These are phyloP conservation scores for Alternaria arborescens DNA, from an alignment of 2,329 filamentous ascomycete genomes.

Conservation along the genomic window DNA sequence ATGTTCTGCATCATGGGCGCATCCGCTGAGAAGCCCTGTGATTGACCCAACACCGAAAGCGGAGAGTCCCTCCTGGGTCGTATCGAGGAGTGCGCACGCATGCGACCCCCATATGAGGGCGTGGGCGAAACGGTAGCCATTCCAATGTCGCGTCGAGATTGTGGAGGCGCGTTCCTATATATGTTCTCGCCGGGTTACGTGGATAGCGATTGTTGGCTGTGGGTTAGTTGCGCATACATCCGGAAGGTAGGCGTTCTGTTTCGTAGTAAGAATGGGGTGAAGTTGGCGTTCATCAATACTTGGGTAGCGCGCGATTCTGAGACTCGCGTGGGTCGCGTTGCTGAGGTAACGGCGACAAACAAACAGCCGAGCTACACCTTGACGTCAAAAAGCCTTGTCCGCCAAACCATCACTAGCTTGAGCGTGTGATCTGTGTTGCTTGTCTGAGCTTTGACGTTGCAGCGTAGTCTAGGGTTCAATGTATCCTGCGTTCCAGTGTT, in stretches of 20 bases:
- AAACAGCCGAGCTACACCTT: constrained; percentile 14
- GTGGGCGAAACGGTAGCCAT: constrained; percentile 54
- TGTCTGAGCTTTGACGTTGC: not conserved
- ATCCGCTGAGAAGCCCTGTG: constrained; percentile 56
- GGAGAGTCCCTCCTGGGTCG: constrained; percentile 57
- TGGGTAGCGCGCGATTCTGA: constrained; percentile 30
- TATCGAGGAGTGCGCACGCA: constrained; percentile 47
- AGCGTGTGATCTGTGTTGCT: not conserved
- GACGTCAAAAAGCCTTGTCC: not conserved
- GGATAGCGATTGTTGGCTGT: constrained; percentile 51
- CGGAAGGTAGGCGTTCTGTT: constrained; percentile 38
- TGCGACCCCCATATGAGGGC: constrained; percentile 48
- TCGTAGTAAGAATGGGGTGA: constrained; percentile 49
- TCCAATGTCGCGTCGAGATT: constrained; percentile 24
- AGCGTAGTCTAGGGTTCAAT: not conserved
- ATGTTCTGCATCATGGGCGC: constrained; percentile 59
- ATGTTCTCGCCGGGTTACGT: constrained; percentile 28
- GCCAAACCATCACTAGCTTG: not conserved
- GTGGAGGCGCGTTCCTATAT: constrained; percentile 31
- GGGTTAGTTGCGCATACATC: constrained; percentile 52
- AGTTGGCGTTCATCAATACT: constrained; percentile 23
- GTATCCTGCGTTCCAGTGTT: not conserved
- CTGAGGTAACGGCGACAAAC: constrained; percentile 32
- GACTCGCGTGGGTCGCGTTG: constrained; percentile 38
- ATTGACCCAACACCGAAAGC: constrained; percentile 54